phyloP scores from a whole-genome alignment of 106 monocot genomes.

The Dendrobium officinale region DNA sequence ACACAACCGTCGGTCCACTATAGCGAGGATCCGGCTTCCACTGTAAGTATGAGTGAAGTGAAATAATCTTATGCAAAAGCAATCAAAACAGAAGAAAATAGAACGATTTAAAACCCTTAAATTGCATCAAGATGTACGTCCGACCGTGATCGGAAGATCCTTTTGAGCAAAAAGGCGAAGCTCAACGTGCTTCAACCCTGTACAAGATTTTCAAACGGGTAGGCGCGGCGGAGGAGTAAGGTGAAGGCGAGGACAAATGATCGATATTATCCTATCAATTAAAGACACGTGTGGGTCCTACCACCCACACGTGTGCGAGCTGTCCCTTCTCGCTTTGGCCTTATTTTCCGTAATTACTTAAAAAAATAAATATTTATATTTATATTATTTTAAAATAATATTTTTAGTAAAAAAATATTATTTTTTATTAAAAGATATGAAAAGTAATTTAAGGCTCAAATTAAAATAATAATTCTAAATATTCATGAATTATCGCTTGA shows the following conservation, averaged over 20 bases:
- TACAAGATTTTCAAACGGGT: background rate
- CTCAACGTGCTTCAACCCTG: background rate
- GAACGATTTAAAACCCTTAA: background rate
- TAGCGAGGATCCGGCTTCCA: background rate
- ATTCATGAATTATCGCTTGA: no score
- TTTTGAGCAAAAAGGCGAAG: background rate
- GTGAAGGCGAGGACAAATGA: background rate
- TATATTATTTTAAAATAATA: no score
- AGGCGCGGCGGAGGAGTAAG: background rate
- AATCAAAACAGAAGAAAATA: no score
- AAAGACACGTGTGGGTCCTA: background rate
- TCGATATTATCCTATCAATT: slow-evolving; percentile 2
- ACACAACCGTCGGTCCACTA: background rate
- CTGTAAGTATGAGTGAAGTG: background rate
- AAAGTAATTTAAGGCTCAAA: no score
- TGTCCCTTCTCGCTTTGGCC: background rate
- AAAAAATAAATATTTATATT: no score
- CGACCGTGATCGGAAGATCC: background rate
- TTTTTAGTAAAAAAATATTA: no score
- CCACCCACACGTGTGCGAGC: background rate
- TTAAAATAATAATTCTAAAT: no score
- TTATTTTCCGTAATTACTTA: background rate
- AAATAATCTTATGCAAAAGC: background rate
- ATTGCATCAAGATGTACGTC: background rate
- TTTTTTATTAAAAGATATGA: no score